Evolutionary conservation across 306 rosid species (phyloP).

Genomic region (Psophocarpus tetragonolobus): DNA sequence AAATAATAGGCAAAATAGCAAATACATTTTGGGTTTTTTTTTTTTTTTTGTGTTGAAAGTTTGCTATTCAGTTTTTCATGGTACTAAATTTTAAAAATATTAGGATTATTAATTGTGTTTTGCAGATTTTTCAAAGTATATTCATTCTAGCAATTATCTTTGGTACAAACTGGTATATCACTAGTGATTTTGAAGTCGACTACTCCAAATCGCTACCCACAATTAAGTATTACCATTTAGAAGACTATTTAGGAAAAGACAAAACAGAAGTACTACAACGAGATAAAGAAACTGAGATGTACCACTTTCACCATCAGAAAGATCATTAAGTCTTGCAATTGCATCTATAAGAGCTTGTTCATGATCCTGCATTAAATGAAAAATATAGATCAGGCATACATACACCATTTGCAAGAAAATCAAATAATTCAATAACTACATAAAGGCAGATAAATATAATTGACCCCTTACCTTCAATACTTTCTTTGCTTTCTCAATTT

Average conservation of each 20-base stretch:
- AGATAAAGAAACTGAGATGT: constrained; percentile 33
- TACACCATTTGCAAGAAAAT: not conserved
- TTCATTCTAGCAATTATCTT: not conserved
- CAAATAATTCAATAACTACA: not conserved
- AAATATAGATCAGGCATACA: constrained; percentile 21
- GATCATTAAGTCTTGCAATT: constrained; percentile 65
- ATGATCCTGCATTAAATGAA: constrained; percentile 65
- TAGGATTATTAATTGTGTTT: not conserved
- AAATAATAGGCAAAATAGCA: not conserved
- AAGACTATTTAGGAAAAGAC: constrained; percentile 17
- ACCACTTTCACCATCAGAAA: constrained; percentile 93
- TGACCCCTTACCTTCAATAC: constrained; percentile 68
- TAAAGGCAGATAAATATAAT: not conserved
- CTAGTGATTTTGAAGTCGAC: not conserved
- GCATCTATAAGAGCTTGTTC: constrained; percentile 94
- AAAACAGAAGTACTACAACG: not conserved
- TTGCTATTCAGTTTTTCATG: not conserved
- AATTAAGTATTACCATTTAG: not conserved
- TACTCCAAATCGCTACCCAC: not conserved
- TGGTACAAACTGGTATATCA: not conserved
- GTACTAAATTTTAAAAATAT: not conserved
- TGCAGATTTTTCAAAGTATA: not conserved
- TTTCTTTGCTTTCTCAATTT: constrained; percentile 88
- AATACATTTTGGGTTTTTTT: not conserved
- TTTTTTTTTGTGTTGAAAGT: not conserved